Evolutionary conservation across 139 green algal genomes (phyloP), one percentile per base, ranked within the genome.

Genomic region (Auxenochlorella pyrenoidosa): DNA sequence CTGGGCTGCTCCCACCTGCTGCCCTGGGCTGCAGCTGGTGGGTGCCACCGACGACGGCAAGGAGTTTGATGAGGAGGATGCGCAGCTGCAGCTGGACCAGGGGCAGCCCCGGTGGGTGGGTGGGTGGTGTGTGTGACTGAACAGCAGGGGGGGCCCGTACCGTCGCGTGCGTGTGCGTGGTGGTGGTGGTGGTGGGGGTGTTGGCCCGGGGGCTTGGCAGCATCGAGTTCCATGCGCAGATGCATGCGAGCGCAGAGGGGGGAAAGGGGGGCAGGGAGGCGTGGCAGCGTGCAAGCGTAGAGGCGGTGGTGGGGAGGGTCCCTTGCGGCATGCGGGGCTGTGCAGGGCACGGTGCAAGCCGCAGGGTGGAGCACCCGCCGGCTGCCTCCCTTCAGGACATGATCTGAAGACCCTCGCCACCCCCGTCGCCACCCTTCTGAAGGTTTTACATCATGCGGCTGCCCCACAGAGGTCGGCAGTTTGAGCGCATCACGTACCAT

Each of bases 401-500:
- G 1, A 32, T 40, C 51, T 66, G 18, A n/a, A n/a, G n/a, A 32
- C 13, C 70, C 24, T 19, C 40, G 47, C 26, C 84, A 24, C 19
- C 68, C 75, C 78, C 19, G 19, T 36, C 3, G 34, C 59, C 1
- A 75, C n/a, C 30, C 13, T 47, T 34, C n/a, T 58, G 22, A 84
- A 95, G 96, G 84, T 97, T 99, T 72, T 99, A 99, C 93, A 98
- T 99, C 84, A 99, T 99, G 96, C 87, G 92, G 2, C 84, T 99
- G 40, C 95, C 94, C 0, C 81, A 82, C 30, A 83, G 92, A 19
- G 92, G 92, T 5, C 89, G 95, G 41, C 40, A 28, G 10, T 99
- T 99, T 84, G 88, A 94, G 73, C 90, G 94, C 54, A 99, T 99
- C 87, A 99, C 96, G 0, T 98, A 97, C 93, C 97, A 99, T 91